Conservation (phyloP, 129 eudicot species). For the Flaveria brownii region DNA sequence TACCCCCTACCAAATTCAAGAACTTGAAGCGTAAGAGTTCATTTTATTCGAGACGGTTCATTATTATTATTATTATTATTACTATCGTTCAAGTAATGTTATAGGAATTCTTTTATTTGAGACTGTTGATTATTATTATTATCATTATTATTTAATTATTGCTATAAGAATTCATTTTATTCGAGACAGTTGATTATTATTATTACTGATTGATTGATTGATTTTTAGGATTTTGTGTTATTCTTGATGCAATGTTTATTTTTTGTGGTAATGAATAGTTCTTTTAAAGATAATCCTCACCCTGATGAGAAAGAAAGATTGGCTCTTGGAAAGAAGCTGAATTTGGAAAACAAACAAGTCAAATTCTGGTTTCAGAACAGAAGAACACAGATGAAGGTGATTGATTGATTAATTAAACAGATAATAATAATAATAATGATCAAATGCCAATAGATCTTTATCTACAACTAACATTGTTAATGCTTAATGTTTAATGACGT, state of each 20-base stretch:
- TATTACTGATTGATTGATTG: too few species aligned
- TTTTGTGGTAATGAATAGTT: slow-evolving; percentile 34
- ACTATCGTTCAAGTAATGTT: too few species aligned
- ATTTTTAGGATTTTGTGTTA: not conserved
- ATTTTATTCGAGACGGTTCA: too few species aligned
- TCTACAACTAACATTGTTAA: not conserved
- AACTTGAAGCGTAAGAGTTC: slow-evolving; percentile 61
- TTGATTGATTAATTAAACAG: not conserved
- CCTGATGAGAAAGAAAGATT: slow-evolving; percentile 81
- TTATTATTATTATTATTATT: too few species aligned
- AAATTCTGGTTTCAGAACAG: slow-evolving; percentile 92
- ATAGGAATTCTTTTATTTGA: too few species aligned
- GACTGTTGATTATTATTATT: too few species aligned
- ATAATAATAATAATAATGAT: not conserved
- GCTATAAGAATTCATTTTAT: too few species aligned
- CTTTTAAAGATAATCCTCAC: slow-evolving; percentile 73
- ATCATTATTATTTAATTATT: too few species aligned
- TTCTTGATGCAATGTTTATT: not conserved
- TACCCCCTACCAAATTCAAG: slow-evolving; percentile 80
- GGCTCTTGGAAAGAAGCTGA: slow-evolving; percentile 68
- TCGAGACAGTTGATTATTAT: too few species aligned
- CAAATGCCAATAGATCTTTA: not conserved
- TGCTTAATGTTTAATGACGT: slow-evolving; percentile 14
- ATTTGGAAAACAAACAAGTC: slow-evolving; percentile 76
- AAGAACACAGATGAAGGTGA: slow-evolving; percentile 92